A percentile compares a stretch with the other conserved stretches of the same genome.
These are phyloP conservation scores for Fragilaria crotonensis DNA, from an alignment of 108 stramenopile species.

Conservation along the genomic window DNA sequence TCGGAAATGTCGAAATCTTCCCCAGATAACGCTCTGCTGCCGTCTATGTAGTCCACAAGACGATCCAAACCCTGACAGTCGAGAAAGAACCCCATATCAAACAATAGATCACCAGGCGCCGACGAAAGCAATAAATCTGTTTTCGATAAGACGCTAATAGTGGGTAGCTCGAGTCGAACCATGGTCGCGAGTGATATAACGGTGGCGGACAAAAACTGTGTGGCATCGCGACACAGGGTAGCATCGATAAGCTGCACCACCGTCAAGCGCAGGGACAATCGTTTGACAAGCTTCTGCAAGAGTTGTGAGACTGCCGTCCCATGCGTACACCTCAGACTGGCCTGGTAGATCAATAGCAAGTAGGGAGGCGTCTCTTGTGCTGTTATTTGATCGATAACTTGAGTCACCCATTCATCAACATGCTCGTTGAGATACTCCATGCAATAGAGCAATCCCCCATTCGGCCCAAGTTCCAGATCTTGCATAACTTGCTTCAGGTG, in stretches of 20 bases:
- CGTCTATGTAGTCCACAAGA: constrained; percentile 65
- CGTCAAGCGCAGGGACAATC: constrained; percentile 80
- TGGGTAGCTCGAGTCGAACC: constrained; percentile 93
- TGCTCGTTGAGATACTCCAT: constrained; percentile 92
- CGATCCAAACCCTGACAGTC: constrained; percentile 74
- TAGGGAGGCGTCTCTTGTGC: constrained; percentile 46
- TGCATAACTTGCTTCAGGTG: constrained; percentile 85
- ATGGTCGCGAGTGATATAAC: constrained; percentile 90
- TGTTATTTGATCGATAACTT: background rate
- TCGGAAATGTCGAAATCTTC: constrained; percentile 32
- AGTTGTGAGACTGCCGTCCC: constrained; percentile 57
- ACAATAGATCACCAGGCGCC: constrained; percentile 29
- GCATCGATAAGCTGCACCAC: constrained; percentile 96
- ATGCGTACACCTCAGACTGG: too few species aligned
- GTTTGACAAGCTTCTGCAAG: constrained; percentile 52
- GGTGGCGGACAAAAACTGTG: constrained; percentile 89
- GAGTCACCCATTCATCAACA: constrained; percentile 34
- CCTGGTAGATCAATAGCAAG: constrained; percentile 87
- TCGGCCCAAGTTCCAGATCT: constrained; percentile 88
- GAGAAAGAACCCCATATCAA: constrained; percentile 72
- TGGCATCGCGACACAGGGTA: constrained; percentile 84
- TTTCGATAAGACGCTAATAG: constrained; percentile 93
- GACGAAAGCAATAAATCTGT: constrained; percentile 66
- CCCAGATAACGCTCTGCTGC: constrained; percentile 26
- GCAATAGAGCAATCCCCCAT: constrained; percentile 94